Base-by-base conservation (phyloP, 148 eudicot genomes). In the Bassia scoparia region DNA sequence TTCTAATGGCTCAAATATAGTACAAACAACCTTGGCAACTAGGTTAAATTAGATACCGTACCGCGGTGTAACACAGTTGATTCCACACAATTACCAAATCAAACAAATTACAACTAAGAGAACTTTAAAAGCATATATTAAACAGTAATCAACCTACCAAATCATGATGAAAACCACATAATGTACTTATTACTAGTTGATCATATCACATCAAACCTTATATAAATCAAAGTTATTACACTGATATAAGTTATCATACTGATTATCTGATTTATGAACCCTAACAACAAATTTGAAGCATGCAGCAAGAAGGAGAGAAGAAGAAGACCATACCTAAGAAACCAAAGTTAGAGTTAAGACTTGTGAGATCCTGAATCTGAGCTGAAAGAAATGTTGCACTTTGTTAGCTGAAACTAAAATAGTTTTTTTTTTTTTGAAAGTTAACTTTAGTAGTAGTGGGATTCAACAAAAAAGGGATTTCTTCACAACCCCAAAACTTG, bases 341-440 rank as follows among this genome's bases (percentile, higher is more conserved):
- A 72, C 55, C 5, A 55, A 60, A 41, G 8, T 71, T 37, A 72
- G 72, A 41, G 76, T 17, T 49, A 5, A 43, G 17, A 60, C 15
- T 17, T 23, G 7, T 31, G 63, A 31, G 69, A 71, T 69, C 74
- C 64, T 63, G 65, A 73, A 78, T 78, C 77, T 59, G 33, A 61
- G 43, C 31, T 71, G 72, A 66, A 72, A 16, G n/a, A 54, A 50
- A 49, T 23, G 30, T 61, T 61, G 43, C 69, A 71, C 27, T 53
- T 26, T n/a, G 11, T 56, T n/a, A 8, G 26, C 46, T 44, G 17
- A 35, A 63, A 15, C 66, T 21, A 18, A 34, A 60, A 61, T 33
- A 26, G 58, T 41, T 56, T 18, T 54, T 34, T 21, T 23, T 30
- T 29, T 50, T 48, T 12, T 12, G 2, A 44, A 46, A 27, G 37